phyloP scores from a whole-genome alignment of 192 early-diverging fungal genomes.

The Backusella liffmaniae region DNA sequence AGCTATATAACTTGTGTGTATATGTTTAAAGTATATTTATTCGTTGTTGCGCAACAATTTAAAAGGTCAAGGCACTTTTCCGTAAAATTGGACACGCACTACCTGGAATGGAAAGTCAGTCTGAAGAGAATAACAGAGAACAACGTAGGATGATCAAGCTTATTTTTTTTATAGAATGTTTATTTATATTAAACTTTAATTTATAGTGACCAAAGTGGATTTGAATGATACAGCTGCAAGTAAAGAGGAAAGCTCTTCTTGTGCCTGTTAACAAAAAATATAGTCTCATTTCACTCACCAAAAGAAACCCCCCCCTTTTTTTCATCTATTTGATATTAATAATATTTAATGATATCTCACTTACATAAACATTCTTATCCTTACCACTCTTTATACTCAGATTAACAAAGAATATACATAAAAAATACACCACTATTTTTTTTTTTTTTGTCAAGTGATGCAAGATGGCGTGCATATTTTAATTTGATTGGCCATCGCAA shows the following conservation, averaged over 20 bases:
- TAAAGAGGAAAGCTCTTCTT: slow-evolving; percentile 28
- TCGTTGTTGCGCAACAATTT: not conserved
- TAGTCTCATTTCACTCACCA: not conserved
- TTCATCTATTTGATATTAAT: not conserved
- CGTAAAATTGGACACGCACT: slow-evolving; percentile 94
- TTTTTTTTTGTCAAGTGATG: too few relatives aligned
- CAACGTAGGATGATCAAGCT: slow-evolving; percentile 24
- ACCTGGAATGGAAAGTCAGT: slow-evolving; percentile 74
- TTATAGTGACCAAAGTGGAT: slow-evolving; percentile 36
- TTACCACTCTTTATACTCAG: not conserved
- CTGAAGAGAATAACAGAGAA: slow-evolving; percentile 46
- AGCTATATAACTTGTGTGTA: not conserved
- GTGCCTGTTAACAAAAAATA: slow-evolving; percentile 22
- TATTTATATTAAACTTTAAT: not conserved
- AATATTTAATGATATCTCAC: not conserved
- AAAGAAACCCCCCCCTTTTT: not conserved
- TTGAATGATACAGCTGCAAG: slow-evolving; percentile 18
- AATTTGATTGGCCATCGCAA: too few relatives aligned
- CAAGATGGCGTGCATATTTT: too few relatives aligned
- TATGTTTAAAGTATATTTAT: not conserved
- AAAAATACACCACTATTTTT: too few relatives aligned
- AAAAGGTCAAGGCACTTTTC: slow-evolving; percentile 93
- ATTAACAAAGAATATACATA: too few relatives aligned
- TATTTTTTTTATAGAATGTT: not conserved
- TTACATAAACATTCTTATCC: not conserved